A percentile compares a stretch with the other conserved stretches of the same genome.
Conservation (phyloP, 148 eudicot genomes). For the Spergularia bocconei region DNA sequence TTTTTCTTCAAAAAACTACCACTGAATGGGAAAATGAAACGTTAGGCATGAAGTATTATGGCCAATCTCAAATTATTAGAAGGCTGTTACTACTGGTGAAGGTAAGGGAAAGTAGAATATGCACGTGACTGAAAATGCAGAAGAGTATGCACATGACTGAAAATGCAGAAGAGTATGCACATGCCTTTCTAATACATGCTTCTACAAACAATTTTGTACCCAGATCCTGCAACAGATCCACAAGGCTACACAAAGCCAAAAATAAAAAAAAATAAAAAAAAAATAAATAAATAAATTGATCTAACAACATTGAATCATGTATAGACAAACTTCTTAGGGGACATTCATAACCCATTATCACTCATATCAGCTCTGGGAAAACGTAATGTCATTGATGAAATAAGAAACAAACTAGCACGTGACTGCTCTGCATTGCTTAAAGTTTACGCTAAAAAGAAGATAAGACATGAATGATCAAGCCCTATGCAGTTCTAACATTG, state of each 20-base stretch:
- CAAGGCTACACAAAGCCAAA: not conserved
- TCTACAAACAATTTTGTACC: not conserved
- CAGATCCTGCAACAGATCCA: not conserved
- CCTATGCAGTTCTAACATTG: not conserved
- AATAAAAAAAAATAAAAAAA: too few relatives aligned
- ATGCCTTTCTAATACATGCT: not conserved
- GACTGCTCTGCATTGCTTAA: not conserved
- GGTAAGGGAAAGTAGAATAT: not conserved
- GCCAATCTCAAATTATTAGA: constrained; percentile 4
- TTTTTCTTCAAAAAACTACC: not conserved
- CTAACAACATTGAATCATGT: too few relatives aligned
- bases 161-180: not conserved
- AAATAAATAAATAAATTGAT: too few relatives aligned
- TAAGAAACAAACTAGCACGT: not conserved
- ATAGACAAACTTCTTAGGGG: not conserved
- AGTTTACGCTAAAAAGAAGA: not conserved
- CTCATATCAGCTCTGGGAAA: not conserved
- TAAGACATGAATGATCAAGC: not conserved
- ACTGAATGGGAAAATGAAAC: not conserved
- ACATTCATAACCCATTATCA: not conserved
- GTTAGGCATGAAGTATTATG: not conserved
- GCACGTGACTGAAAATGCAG: not conserved
- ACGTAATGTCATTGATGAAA: not conserved
- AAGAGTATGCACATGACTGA: not conserved
- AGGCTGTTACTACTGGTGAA: not conserved